These are phyloP conservation scores for Paraphoma chrysanthemicola DNA, from an alignment of 2,329 filamentous ascomycete species.

Conservation along the genomic window DNA sequence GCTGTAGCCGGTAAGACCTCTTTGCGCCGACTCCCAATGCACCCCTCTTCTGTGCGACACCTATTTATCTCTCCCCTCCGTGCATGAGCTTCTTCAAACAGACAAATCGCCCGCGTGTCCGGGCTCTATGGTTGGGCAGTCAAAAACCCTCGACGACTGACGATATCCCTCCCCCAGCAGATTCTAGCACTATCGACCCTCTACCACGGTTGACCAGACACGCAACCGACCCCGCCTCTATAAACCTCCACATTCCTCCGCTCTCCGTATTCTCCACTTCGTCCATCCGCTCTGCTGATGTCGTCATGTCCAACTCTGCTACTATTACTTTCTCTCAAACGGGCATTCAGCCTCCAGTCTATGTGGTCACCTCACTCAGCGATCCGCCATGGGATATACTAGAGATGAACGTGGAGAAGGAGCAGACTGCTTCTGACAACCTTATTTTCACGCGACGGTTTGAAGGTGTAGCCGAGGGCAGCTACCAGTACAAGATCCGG, in stretches of 20 bases:
- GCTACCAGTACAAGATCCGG: constrained; percentile 78
- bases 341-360: constrained; percentile 71
- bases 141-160: constrained; percentile 33
- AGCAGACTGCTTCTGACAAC: constrained; percentile 59
- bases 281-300: constrained; percentile 1
- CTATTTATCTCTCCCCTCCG: constrained; percentile 16
- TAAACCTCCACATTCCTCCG: constrained; percentile 1
- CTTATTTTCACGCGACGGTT: constrained; percentile 66
- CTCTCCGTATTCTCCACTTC: constrained; percentile 2
- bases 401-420: constrained; percentile 65
- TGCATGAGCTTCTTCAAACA: constrained; percentile 27
- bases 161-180: constrained; percentile 29
- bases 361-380: constrained; percentile 73
- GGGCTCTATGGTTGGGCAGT: constrained; percentile 18
- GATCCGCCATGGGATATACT: constrained; percentile 70
- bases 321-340: constrained; percentile 68
- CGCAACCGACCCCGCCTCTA: constrained; percentile 16
- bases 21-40: constrained; percentile 10
- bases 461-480: constrained; percentile 61
- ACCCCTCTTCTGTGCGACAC: constrained; percentile 20
- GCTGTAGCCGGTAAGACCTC: constrained; percentile 8
- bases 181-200: constrained; percentile 9
- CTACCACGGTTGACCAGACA: constrained; percentile 18
- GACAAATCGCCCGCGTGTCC: constrained; percentile 21
- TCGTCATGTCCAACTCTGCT: constrained; percentile 43